Conservation (phyloP, 192 early-diverging fungal genomes). For the Backusella luteola region DNA sequence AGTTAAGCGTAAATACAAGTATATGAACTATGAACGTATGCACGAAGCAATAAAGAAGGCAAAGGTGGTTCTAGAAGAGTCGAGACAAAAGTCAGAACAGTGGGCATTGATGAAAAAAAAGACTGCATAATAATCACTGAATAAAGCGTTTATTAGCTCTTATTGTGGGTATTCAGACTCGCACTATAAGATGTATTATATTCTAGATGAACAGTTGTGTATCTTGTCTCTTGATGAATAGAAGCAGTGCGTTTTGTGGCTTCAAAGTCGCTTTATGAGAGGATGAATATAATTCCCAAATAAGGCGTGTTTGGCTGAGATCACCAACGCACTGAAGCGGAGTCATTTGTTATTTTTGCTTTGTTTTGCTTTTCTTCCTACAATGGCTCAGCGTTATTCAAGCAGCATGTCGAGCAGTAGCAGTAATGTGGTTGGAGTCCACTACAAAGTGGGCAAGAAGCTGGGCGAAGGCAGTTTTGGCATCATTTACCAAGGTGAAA, state of each 20-base stretch:
- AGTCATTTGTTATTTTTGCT: background rate
- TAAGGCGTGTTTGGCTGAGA: no score
- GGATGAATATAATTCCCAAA: no score
- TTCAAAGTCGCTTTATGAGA: no score
- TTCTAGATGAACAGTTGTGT: no score
- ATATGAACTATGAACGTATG: background rate
- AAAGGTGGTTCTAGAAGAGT: background rate
- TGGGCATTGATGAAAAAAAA: background rate
- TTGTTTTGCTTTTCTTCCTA: background rate
- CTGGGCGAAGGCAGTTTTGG: constrained; percentile 99
- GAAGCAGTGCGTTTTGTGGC: no score
- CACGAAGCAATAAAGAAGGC: background rate
- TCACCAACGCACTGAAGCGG: background rate
- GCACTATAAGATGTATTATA: no score
- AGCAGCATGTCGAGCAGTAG: background rate
- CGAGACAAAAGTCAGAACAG: background rate
- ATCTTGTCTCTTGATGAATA: no score
- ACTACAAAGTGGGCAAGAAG: constrained; percentile 93
- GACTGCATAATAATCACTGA: background rate
- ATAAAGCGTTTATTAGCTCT: background rate
- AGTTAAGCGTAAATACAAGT: background rate
- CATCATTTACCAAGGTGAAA: constrained; percentile 95
- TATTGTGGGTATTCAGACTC: no score
- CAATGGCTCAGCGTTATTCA: background rate
- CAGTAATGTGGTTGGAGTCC: constrained; percentile 87